These are phyloP conservation scores for Fomitopsis pinicola DNA, from an alignment of 1,284 basidiomycete species.

Conservation along the genomic window DNA sequence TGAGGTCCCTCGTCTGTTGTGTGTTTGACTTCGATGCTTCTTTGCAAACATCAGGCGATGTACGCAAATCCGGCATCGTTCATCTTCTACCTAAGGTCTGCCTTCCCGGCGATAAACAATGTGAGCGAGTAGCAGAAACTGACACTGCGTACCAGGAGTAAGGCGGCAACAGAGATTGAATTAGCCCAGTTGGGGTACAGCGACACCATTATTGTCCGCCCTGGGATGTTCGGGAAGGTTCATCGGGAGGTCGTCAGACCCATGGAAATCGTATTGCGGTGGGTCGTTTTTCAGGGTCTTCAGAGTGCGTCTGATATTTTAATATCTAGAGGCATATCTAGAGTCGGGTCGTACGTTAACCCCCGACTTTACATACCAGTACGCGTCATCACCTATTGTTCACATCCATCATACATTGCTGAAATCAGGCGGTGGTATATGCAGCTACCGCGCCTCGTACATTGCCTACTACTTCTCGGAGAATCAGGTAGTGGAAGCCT, in stretches of 20 bases:
- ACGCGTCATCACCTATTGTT: neutral
- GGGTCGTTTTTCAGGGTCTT: no score
- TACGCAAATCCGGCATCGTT: slow-evolving; percentile 43
- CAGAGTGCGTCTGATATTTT: no score
- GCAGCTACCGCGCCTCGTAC: neutral
- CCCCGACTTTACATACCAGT: neutral
- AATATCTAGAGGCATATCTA: neutral
- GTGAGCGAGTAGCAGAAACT: neutral
- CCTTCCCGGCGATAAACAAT: neutral
- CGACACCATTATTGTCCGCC: slow-evolving; percentile 67
- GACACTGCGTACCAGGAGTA: slow-evolving; percentile 40
- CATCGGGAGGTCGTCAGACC: neutral
- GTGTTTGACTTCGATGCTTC: no score
- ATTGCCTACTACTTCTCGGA: neutral
- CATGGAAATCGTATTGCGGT: no score
- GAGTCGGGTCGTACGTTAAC: neutral
- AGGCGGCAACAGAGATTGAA: slow-evolving; percentile 69
- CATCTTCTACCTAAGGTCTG: slow-evolving; percentile 47
- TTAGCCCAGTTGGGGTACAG: slow-evolving; percentile 62
- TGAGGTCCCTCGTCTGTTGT: no score
- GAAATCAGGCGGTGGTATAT: neutral
- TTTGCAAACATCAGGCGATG: slow-evolving; percentile 32
- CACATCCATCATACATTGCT: neutral
- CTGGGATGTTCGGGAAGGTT: slow-evolving; percentile 38
- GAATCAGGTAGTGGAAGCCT: neutral